Conservation (phyloP, 768 basidiomycete genomes). For the Mrakia hoshinonis region DNA sequence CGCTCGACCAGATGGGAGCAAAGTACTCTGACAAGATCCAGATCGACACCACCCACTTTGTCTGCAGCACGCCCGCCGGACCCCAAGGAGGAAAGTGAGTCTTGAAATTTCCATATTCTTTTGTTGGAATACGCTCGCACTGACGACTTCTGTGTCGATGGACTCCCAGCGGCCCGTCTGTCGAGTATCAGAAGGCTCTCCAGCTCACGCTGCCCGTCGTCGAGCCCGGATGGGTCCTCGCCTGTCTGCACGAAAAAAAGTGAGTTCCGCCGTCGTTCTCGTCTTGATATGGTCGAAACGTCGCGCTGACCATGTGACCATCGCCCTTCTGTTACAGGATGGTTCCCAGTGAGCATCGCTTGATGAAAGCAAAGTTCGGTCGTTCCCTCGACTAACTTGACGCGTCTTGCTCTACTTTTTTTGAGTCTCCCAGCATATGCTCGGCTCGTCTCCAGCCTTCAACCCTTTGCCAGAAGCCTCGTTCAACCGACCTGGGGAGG, state of each 20-base stretch:
- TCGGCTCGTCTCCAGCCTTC: slow-evolving; percentile 26
- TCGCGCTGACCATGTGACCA: no score
- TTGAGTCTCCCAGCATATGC: slow-evolving; percentile 27
- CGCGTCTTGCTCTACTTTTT: not conserved
- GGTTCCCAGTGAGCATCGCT: slow-evolving; percentile 4
- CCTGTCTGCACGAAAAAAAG: slow-evolving; percentile 70
- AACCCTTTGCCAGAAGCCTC: slow-evolving; percentile 17
- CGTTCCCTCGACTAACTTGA: not conserved
- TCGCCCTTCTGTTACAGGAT: not conserved
- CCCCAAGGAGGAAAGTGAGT: slow-evolving; percentile 42
- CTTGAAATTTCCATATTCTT: no score
- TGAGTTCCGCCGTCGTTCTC: not conserved
- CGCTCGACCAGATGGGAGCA: slow-evolving; percentile 74
- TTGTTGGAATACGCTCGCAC: not conserved
- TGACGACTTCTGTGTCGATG: not conserved
- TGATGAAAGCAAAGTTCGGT: not conserved
- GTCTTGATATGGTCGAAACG: no score
- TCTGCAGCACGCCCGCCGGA: slow-evolving; percentile 77
- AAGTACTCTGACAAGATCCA: slow-evolving; percentile 88
- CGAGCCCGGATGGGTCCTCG: slow-evolving; percentile 87
- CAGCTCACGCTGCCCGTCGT: slow-evolving; percentile 91
- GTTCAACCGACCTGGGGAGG: slow-evolving; percentile 5
- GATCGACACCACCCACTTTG: slow-evolving; percentile 97
- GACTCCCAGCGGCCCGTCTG: slow-evolving; percentile 55
- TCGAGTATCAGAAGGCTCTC: slow-evolving; percentile 88